Evolutionary conservation across 768 basidiomycete species (phyloP).

Genomic region (Rhodosporidiobolus sp.): DNA sequence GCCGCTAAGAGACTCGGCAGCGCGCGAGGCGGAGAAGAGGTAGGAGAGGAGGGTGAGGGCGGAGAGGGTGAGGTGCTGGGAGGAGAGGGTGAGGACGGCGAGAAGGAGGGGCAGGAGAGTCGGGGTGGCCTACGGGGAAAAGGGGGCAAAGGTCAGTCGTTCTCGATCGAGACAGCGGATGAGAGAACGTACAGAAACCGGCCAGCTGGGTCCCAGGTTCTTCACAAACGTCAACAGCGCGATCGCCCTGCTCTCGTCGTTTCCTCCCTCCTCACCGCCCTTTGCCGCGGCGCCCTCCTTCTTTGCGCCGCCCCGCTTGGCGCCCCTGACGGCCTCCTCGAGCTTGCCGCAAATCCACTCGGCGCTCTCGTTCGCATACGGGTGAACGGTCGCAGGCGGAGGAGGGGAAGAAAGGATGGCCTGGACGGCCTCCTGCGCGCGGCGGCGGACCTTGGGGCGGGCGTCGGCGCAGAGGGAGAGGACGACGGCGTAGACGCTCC

Average conservation of each 20-base stretch:
- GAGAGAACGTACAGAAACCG: constrained; percentile 60
- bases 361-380: constrained; percentile 75
- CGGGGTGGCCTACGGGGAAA: constrained; percentile 62
- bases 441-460: constrained; percentile 88
- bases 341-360: constrained; percentile 73
- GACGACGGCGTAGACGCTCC: constrained; percentile 79
- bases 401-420: constrained; percentile 74
- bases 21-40: constrained; percentile 57
- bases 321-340: constrained; percentile 62
- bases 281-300: constrained; percentile 54
- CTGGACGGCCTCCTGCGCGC: constrained; percentile 78
- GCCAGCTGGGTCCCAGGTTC: constrained; percentile 55
- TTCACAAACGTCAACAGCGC: constrained; percentile 58
- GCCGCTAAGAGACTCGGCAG: constrained; percentile 42
- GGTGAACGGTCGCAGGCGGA: constrained; percentile 71
- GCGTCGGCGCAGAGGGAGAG: constrained; percentile 79
- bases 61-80: constrained; percentile 82
- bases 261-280: constrained; percentile 56
- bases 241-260: constrained; percentile 70
- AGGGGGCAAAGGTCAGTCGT: background rate
- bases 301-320: constrained; percentile 60
- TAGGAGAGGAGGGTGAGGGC: constrained; percentile 81
- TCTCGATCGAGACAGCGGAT: background rate
- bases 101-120: constrained; percentile 68
- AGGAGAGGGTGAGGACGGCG: constrained; percentile 77